Base-by-base conservation (phyloP, 2,329 filamentous ascomycete genomes). In the Phyllosticta citrichinensis region DNA sequence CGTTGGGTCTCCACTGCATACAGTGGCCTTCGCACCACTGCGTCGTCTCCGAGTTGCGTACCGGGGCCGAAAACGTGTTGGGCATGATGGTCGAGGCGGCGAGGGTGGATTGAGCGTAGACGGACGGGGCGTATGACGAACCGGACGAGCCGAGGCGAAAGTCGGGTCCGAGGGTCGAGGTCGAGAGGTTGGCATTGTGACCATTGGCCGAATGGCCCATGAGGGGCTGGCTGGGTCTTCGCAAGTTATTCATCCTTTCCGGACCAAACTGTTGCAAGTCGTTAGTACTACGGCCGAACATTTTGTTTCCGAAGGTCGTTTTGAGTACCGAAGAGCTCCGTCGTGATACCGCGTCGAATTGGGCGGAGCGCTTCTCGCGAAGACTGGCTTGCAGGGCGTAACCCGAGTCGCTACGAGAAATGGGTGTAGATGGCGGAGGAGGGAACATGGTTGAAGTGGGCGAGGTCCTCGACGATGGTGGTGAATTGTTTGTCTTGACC, bases 351-450 rank as follows among this genome's bases (percentile, higher is more conserved):
- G 87, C 84, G 68, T 94, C 89, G 66, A 97, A 96, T 71, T 97
- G 91, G 1, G 89, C 92, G 2, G 94, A 97, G 57, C 93, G 85
- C 78, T 97, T 99, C 75, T 97, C 94, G 33, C 91, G 86, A 62
- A 99, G 79, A 4, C 90, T 96, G 19, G 89, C 85, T 64, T 92
- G 87, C 61, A 96, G 79, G 40, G 90, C 89, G 73, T 94, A 95
- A 1, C 91, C 93, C 4, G 93, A 97, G 70, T 99, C 94, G 68
- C 88, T 95, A 17, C 91, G 83, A 5, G 91, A 96, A n/a, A 89
- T 83, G 0, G 89, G 87, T 2, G 89, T 93, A 2, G 83, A 82
- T 3, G 89, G 87, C 74, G 90, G 78, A 9, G 90, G 88, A 11
- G 89, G 86, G 70, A 96, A 96, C 66, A 83, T 85, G 35, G 83